These are phyloP conservation scores for Xylariomycetidae sp. DNA, from an alignment of 2,329 filamentous ascomycete genomes.

Conservation along the genomic window DNA sequence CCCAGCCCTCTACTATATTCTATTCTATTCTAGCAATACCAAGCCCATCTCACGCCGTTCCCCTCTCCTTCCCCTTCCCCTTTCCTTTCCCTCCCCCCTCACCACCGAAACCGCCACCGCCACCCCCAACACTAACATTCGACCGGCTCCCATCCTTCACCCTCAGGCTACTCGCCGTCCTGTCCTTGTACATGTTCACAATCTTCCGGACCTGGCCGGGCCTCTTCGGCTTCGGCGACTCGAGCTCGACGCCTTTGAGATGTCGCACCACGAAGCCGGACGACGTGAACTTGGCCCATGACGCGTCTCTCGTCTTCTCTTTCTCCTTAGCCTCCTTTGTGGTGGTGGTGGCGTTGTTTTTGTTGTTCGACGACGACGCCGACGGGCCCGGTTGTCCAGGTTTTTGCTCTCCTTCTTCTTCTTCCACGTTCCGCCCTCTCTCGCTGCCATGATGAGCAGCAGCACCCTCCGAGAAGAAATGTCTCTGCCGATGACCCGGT, in stretches of 20 bases:
- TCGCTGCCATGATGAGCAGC: no score
- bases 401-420: not conserved
- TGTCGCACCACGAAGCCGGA: constrained; percentile 29
- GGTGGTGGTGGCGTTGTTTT: no score
- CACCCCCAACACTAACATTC: constrained; percentile 8
- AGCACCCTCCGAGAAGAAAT: no score
- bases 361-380: no score
- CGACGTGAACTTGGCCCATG: constrained; percentile 23
- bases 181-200: constrained; percentile 29
- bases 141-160: constrained; percentile 5
- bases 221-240: constrained; percentile 22
- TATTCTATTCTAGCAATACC: no score
- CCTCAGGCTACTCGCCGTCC: constrained; percentile 13
- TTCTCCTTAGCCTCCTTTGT: constrained; percentile 2
- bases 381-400: no score
- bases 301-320: constrained; percentile 8
- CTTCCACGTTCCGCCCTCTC: constrained; percentile 1
- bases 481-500: no score
- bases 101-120: constrained; percentile 5
- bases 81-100: not conserved
- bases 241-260: constrained; percentile 20
- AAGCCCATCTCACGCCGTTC: no score
- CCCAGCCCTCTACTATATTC: no score
- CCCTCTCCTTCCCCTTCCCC: not conserved
- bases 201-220: constrained; percentile 27